Conservation (phyloP, 2,329 filamentous ascomycete genomes). For the Trichoderma pleuroti region DNA sequence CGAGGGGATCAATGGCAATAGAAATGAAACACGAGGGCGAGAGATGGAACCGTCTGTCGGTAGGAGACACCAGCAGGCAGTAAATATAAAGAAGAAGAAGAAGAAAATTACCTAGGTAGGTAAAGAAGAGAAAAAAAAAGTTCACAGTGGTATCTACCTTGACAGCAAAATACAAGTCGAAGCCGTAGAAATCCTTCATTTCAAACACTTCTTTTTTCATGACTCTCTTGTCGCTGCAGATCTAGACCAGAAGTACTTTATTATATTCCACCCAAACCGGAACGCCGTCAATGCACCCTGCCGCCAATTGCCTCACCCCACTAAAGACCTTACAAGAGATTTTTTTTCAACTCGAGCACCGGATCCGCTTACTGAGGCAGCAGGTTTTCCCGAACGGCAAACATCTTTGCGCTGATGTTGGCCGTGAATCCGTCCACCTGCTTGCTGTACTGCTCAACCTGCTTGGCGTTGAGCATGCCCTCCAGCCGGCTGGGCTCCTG, state of each 20-base stretch:
- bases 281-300: conserved; percentile 42
- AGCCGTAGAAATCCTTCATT: conserved; percentile 7
- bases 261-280: conserved; percentile 40
- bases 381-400: conserved; percentile 76
- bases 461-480: conserved; percentile 88
- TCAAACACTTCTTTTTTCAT: conserved; percentile 15
- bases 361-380: conserved; percentile 47
- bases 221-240: conserved; percentile 32
- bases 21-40: neutral
- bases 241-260: conserved; percentile 37
- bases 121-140: neutral
- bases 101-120: neutral
- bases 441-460: conserved; percentile 96
- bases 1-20: neutral
- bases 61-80: neutral
- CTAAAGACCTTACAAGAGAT: conserved; percentile 12
- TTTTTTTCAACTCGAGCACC: neutral
- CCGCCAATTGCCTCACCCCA: conserved; percentile 26
- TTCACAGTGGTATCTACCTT: conserved; percentile 14
- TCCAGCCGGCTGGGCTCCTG: conserved; percentile 90
- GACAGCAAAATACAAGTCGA: conserved; percentile 15
- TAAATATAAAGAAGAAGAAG: neutral
- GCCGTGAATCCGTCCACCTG: conserved; percentile 97
- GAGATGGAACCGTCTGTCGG: neutral
- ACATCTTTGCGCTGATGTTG: conserved; percentile 93